Conservation (phyloP, 2,329 filamentous ascomycete genomes). For the Epichloe glyceriae region DNA sequence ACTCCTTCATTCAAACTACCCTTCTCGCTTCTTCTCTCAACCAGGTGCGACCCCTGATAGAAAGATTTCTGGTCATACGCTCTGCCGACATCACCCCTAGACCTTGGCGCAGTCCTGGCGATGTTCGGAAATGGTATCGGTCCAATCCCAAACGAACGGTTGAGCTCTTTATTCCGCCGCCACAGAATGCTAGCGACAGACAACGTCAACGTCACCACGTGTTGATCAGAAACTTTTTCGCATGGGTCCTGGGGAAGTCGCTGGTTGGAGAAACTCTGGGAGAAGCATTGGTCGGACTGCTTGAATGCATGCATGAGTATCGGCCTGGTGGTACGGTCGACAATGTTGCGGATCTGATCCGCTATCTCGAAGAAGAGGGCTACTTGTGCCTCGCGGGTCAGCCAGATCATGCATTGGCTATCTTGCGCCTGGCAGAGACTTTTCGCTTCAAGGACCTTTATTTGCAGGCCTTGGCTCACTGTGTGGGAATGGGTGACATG, state of each 20-base stretch:
- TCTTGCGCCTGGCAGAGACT: slow-evolving; percentile 54
- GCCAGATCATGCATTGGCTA: slow-evolving; percentile 54
- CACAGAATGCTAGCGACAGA: slow-evolving; percentile 35
- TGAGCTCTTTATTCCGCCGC: slow-evolving; percentile 60
- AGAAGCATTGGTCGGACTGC: slow-evolving; percentile 47
- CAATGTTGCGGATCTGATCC: slow-evolving; percentile 36
- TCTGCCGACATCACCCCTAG: slow-evolving; percentile 16
- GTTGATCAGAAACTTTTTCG: slow-evolving; percentile 62
- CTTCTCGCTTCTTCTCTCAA: slow-evolving; percentile 41
- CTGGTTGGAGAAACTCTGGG: slow-evolving; percentile 58
- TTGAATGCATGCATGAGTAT: slow-evolving; percentile 52
- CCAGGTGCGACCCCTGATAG: slow-evolving; percentile 47
- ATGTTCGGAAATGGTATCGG: slow-evolving; percentile 21
- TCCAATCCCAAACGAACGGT: slow-evolving; percentile 21
- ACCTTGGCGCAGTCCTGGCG: slow-evolving; percentile 12
- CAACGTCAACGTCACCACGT: slow-evolving; percentile 51
- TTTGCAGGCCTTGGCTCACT: slow-evolving; percentile 62
- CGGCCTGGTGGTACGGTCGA: slow-evolving; percentile 43
- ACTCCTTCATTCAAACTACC: slow-evolving; percentile 57
- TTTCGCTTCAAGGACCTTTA: slow-evolving; percentile 53
- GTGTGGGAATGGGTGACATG: slow-evolving; percentile 60
- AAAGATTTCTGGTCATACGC: slow-evolving; percentile 28
- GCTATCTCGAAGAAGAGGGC: slow-evolving; percentile 55
- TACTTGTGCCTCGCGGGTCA: slow-evolving; percentile 55
- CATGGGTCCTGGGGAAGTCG: slow-evolving; percentile 52